Conservation (phyloP, 345 rosid genomes). For the Hevea brasiliensis region DNA sequence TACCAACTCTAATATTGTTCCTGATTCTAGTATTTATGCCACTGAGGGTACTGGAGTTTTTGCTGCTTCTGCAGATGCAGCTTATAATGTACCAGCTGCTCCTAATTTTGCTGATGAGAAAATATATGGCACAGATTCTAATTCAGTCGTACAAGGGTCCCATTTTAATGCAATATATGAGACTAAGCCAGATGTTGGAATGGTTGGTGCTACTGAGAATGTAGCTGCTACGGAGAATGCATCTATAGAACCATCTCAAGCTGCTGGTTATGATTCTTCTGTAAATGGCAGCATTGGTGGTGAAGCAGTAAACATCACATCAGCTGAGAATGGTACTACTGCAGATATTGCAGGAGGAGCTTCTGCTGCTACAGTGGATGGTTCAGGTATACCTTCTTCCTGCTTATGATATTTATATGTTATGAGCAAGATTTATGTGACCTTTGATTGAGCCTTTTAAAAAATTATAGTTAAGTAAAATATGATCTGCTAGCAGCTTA, state of each 20-base stretch:
- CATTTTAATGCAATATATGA: slow-evolving; percentile 22
- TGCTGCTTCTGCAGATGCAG: slow-evolving; percentile 32
- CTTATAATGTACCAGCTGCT: slow-evolving; percentile 16
- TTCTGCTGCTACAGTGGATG: slow-evolving; percentile 45
- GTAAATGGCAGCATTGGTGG: slow-evolving; percentile 54
- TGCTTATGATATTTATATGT: neutral
- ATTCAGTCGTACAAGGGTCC: slow-evolving; percentile 28
- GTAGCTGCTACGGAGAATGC: slow-evolving; percentile 19
- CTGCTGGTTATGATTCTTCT: slow-evolving; percentile 37
- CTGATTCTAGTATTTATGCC: slow-evolving; percentile 24
- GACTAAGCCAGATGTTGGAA: slow-evolving; percentile 27
- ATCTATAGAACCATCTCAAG: slow-evolving; percentile 26
- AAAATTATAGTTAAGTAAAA: neutral
- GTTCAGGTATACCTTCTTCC: slow-evolving; percentile 55
- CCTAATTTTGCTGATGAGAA: slow-evolving; percentile 18
- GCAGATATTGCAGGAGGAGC: slow-evolving; percentile 39
- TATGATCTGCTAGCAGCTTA: neutral
- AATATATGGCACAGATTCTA: slow-evolving; percentile 19
- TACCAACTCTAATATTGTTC: slow-evolving; percentile 21
- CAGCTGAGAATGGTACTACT: slow-evolving; percentile 63
- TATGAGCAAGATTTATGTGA: neutral
- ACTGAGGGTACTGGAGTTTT: slow-evolving; percentile 38
- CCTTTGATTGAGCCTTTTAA: neutral
- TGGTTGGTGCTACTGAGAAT: slow-evolving; percentile 21
- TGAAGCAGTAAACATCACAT: slow-evolving; percentile 32